These are phyloP conservation scores for Colletotrichum trifolii DNA, from an alignment of 2,329 filamentous ascomycete species.

Conservation along the genomic window DNA sequence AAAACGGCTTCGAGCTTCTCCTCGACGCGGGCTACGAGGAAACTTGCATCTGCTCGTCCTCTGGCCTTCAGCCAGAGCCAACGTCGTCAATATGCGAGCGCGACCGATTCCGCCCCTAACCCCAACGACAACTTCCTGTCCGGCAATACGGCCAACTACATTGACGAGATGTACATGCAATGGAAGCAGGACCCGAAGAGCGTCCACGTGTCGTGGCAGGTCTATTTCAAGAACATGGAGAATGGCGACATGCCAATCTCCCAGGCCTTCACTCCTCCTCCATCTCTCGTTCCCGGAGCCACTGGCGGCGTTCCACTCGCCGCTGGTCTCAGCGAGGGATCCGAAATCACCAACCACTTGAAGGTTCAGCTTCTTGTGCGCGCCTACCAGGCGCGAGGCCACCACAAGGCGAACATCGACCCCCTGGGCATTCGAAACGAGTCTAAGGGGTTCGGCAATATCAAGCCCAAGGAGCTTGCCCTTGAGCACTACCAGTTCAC, in stretches of 20 bases:
- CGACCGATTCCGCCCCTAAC: conserved; percentile 70
- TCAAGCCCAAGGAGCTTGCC: conserved; percentile 90
- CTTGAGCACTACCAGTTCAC: conserved; percentile 96
- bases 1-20: conserved; percentile 54
- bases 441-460: conserved; percentile 84
- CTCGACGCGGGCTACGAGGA: conserved; percentile 56
- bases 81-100: conserved; percentile 63
- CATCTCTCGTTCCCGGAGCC: conserved; percentile 86
- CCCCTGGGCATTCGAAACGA: conserved; percentile 93
- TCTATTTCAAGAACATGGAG: conserved; percentile 99
- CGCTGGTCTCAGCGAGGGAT: conserved; percentile 74
- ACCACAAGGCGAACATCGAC: conserved; percentile 98
- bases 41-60: conserved; percentile 59
- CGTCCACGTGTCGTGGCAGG: conserved; percentile 98
- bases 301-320: conserved; percentile 82
- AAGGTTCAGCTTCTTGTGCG: conserved; percentile 98
- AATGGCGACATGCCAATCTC: conserved; percentile 97
- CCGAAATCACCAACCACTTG: conserved; percentile 93
- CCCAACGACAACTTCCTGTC: conserved; percentile 96
- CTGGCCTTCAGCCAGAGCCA: conserved; percentile 62
- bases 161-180: conserved; percentile 99
- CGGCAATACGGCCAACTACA: conserved; percentile 97
- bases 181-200: conserved; percentile 95
- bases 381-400: conserved; percentile 96
- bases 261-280: conserved; percentile 95